Evolutionary conservation across 352 stramenopile genomes (phyloP), one percentile per base, ranked within the genome.

Genomic region (Paralagenidium karlingii): DNA sequence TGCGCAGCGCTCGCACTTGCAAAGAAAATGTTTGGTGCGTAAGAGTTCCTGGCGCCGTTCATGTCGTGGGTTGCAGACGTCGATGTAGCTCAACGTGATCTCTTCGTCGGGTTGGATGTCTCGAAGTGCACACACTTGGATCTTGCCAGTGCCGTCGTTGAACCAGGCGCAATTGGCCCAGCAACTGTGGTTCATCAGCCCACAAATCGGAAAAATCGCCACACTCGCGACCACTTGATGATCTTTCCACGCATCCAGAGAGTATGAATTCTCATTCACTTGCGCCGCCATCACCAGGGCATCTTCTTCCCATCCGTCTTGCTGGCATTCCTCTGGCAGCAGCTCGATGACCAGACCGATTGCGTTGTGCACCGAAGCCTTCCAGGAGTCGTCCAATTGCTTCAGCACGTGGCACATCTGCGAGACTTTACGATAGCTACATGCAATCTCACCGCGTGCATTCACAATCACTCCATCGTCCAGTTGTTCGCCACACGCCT

Each of bases 231-330:
- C 49, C 20, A 63, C 43, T 40, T 65, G 49, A 1, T 55, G 49
- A 16, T 61, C 55, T 24, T 67, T 53, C 32, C 63, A 20, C 9
- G 60, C 60, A 26, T 68, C 60, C 2, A 71, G 25, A 18, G 63
- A 61, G 39, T 76, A 69, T 21, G 59, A 43, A 44, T 73, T 76
- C 47, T 76, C 63, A 32, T 76, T 76, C 6, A 76, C 60, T 44
- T 67, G 57, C 0, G 56, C 63, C 0, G 63, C 63, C 24, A 76
- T 43, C 8, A 56, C 58, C 9, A 76, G 38, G 16, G 69, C 49
- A 24, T 76, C 63, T 0, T 64, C 51, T 25, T 68, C 58, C n/a
- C n/a, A n/a, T n/a, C n/a, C n/a, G n/a, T 57, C 28, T 22, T 73
- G 19, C 3, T 60, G 48, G 22, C 53, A 64, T 24, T 67, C 56